Evolutionary conservation across 2,329 filamentous ascomycete species (phyloP).

Genomic region (Nemania bipapillata): DNA sequence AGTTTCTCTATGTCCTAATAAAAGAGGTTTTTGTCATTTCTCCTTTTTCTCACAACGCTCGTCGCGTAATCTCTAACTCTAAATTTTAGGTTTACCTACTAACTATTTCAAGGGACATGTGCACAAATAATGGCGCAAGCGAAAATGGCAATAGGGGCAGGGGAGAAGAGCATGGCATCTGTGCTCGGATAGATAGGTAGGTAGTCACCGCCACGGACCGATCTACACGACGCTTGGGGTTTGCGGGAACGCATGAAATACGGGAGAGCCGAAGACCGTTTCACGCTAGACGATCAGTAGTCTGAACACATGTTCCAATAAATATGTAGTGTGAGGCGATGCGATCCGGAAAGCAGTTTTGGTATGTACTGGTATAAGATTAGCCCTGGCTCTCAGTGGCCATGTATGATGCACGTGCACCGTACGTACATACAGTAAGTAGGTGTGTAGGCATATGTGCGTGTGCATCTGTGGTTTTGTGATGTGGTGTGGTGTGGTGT

Average conservation of each 20-base stretch:
- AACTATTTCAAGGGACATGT: neutral
- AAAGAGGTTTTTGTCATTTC: neutral
- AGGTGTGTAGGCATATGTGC: no score
- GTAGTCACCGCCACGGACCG: neutral
- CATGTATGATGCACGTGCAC: neutral
- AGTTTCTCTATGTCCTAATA: no score
- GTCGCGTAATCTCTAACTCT: neutral
- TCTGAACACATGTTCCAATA: neutral
- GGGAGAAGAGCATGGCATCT: neutral
- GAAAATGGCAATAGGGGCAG: neutral
- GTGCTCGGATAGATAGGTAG: neutral
- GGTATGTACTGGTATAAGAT: neutral
- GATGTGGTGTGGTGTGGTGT: no score
- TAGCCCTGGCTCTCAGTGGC: neutral
- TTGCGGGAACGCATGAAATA: neutral
- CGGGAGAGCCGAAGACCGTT: neutral
- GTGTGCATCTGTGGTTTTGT: no score
- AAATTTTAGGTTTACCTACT: neutral
- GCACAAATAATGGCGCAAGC: neutral
- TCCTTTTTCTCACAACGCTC: no score
- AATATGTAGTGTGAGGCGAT: neutral
- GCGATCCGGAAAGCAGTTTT: neutral
- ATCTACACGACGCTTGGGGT: neutral
- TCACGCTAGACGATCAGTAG: neutral
- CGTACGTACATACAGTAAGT: neutral